A percentile compares a stretch with the other conserved stretches of the same genome.
Evolutionary conservation across 176 grass and related monocot genomes (phyloP).

Genomic region (Aegilops umbellulata): DNA sequence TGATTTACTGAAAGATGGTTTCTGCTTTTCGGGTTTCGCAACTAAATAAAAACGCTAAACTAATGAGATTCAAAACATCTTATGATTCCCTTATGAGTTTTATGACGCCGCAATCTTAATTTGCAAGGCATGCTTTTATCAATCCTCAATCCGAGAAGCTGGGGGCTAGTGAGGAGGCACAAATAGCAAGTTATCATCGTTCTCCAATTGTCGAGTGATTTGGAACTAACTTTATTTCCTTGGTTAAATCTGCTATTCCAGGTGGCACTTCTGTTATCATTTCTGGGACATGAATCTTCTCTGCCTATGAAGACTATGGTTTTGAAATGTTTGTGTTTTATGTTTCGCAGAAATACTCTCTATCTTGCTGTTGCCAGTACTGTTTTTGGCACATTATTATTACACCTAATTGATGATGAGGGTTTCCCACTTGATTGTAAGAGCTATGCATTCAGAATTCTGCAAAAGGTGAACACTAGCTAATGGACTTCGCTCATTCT

Average conservation of each 20-base stretch:
- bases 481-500: slow-evolving; percentile 11
- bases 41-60: neutral
- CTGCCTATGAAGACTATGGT: slow-evolving; percentile 41
- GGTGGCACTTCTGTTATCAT: slow-evolving; percentile 61
- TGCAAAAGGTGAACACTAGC: slow-evolving; percentile 53
- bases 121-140: slow-evolving; percentile 3
- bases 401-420: slow-evolving; percentile 40
- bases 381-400: slow-evolving; percentile 44
- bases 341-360: slow-evolving; percentile 40
- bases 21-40: neutral
- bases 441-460: slow-evolving; percentile 49
- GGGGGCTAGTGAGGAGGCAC: neutral
- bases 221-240: slow-evolving; percentile 33
- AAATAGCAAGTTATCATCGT: neutral
- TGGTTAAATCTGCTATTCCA: slow-evolving; percentile 44
- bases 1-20: neutral
- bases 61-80: neutral
- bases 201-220: neutral
- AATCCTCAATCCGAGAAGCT: neutral
- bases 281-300: slow-evolving; percentile 57
- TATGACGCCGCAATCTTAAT: neutral
- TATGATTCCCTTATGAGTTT: neutral
- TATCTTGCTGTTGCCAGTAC: slow-evolving; percentile 40
- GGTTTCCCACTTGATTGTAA: slow-evolving; percentile 50
- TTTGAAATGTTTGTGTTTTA: slow-evolving; percentile 65